Evolutionary conservation across 495 filamentous ascomycete genomes (phyloP).

Genomic region (Penicillium samsonianum): DNA sequence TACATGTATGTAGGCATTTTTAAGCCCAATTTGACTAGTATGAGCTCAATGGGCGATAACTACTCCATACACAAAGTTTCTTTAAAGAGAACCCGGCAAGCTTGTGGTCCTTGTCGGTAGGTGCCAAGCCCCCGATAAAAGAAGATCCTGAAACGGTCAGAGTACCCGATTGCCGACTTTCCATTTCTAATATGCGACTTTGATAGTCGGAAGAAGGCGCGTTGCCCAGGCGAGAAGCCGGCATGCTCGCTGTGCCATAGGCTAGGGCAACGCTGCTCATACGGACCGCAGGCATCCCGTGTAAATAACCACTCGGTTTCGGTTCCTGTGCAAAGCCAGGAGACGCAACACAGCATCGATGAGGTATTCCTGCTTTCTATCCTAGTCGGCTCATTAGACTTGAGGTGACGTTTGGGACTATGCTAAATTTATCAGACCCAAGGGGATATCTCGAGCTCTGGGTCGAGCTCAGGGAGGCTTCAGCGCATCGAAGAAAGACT

Average conservation of each 20-base stretch:
- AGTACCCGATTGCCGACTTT: neutral
- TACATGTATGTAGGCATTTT: too few species aligned
- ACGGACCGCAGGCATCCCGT: constrained; percentile 22
- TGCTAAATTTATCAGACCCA: constrained; percentile 1
- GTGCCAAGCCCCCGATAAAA: constrained; percentile 4
- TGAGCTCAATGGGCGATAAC: constrained; percentile 29
- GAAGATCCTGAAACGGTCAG: neutral
- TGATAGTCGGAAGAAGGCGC: constrained; percentile 41
- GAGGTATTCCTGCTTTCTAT: neutral
- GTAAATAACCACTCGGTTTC: neutral
- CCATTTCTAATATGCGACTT: neutral
- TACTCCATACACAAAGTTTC: constrained; percentile 35
- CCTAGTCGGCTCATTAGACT: neutral
- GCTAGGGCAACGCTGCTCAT: constrained; percentile 37
- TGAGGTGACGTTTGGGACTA: neutral
- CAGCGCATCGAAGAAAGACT: constrained; percentile 30
- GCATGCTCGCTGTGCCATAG: constrained; percentile 39
- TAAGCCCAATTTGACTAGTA: constrained; percentile 1
- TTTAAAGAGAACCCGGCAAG: constrained; percentile 40
- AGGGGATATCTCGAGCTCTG: neutral
- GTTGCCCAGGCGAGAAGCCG: constrained; percentile 45
- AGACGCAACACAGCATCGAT: neutral
- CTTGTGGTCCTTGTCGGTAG: constrained; percentile 43
- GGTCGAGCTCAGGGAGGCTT: constrained; percentile 14
- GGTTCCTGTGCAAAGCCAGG: neutral